Conservation (phyloP, 495 filamentous ascomycete genomes). For the Tirmania nivea region DNA sequence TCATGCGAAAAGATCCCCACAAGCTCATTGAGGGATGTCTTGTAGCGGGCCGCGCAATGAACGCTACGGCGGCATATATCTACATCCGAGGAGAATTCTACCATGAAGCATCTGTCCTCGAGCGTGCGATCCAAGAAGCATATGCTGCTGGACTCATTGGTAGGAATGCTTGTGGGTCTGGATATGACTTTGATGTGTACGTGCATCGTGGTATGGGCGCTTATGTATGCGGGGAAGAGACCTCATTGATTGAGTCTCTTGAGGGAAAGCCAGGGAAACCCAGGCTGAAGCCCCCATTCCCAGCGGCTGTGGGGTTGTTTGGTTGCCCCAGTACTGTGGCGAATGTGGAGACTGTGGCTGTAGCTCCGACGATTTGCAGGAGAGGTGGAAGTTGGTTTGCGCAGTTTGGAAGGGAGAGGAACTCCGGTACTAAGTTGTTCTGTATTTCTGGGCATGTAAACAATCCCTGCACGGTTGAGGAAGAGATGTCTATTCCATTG, state of each 20-base stretch:
- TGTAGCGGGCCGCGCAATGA: slow-evolving; percentile 91
- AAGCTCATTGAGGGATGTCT: slow-evolving; percentile 95
- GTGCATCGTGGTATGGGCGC: slow-evolving; percentile 87
- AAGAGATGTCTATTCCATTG: slow-evolving; percentile 94
- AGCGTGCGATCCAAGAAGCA: slow-evolving; percentile 90
- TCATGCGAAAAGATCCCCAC: slow-evolving; percentile 99
- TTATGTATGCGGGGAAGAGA: slow-evolving; percentile 96
- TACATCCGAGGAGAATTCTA: slow-evolving; percentile 99
- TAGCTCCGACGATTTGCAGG: slow-evolving; percentile 87
- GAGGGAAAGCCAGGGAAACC: slow-evolving; percentile 98
- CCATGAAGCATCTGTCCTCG: slow-evolving; percentile 81
- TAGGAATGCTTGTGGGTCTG: slow-evolving; percentile 89
- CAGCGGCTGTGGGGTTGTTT: slow-evolving; percentile 87
- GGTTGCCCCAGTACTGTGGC: slow-evolving; percentile 94
- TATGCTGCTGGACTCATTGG: slow-evolving; percentile 84
- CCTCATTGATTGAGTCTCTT: slow-evolving; percentile 87
- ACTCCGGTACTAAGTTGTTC: slow-evolving; percentile 91
- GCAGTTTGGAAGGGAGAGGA: slow-evolving; percentile 78
- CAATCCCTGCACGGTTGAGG: slow-evolving; percentile 92
- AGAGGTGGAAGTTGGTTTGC: slow-evolving; percentile 85
- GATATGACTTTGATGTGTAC: slow-evolving; percentile 95
- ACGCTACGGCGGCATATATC: slow-evolving; percentile 94
- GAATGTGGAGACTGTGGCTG: slow-evolving; percentile 92
- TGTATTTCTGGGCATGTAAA: slow-evolving; percentile 98
- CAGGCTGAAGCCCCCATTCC: slow-evolving; percentile 94